Base-by-base conservation (phyloP, 2,329 filamentous ascomycete genomes). In the Mycosphaerella sp. region DNA sequence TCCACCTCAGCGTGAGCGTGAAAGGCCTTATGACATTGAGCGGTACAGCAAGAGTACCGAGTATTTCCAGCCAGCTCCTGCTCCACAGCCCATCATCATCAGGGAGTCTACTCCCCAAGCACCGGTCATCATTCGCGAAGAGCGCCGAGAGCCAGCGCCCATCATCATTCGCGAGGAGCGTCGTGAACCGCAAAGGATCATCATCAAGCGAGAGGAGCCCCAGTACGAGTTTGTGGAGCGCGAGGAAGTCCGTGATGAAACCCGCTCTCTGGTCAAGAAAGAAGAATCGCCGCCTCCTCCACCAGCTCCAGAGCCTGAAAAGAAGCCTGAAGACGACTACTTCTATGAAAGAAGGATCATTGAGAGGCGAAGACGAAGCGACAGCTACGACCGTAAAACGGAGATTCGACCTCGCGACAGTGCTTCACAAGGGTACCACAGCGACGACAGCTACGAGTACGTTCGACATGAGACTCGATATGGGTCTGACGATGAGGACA, bases 381-480 rank as follows among this genome's bases (percentile, higher is more conserved):
- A 72, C 21, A 64, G 65, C 51, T 65, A 67, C 55, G 67, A 75
- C 49, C 72, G 73, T 50, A 68, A 55, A 62, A 67, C 50, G 66
- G 73, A 72, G 70, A 46, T 79, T 42, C 75, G 74, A 52, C 76
- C 77, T 4, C 68, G 70, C 42, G 77, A 79, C 60, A 78, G 76
- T 13, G 69, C 76, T 42, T 79, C 76, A 9, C 75, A 79, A 34
- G 47, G 47, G 56, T 69, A 72, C 52, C 80, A 79, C 59, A 81
- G 79, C 59, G 80, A 83, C 61, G 80, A 83, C 55, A 81, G 80
- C 60, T 76, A 79, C 61, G 77, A 82, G 49, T 81, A 82, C 59
- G 70, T 81, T 34, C 76, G 76, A 13, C 62, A 63, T 35, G 65
- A 68, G 75, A 53, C 44, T 9, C 77, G 73, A 14, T 54, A 36